Percentiles rank a stretch among this genome's conserved stretches.
phyloP scores from a whole-genome alignment of 257 asterid genomes.

The Lantana camara region DNA sequence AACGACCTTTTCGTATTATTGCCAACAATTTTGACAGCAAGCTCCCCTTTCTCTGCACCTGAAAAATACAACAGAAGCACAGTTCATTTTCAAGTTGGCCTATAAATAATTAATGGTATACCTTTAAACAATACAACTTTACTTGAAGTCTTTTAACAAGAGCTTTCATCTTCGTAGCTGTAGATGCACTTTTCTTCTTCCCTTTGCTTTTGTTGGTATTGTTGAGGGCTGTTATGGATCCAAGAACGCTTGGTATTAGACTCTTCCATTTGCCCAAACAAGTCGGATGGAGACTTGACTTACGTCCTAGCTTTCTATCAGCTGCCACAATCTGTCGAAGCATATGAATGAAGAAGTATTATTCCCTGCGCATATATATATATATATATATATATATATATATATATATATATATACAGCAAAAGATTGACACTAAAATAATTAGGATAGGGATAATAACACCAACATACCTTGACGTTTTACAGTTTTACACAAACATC shows the following conservation, averaged over 20 bases:
- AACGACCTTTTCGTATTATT: constrained; percentile 24
- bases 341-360: too few species aligned
- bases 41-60: constrained; percentile 33
- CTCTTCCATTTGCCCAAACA: constrained; percentile 49
- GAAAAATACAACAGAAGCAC: background rate
- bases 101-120: too few species aligned
- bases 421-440: too few species aligned
- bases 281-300: constrained; percentile 25
- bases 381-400: too few species aligned
- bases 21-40: constrained; percentile 29
- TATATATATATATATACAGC: too few species aligned
- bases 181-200: constrained; percentile 21
- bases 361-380: too few species aligned
- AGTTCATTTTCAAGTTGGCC: background rate
- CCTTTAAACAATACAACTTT: background rate
- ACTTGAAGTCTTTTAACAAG: constrained; percentile 36
- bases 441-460: too few species aligned
- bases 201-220: constrained; percentile 19
- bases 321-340: constrained; percentile 32
- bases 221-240: too few species aligned
- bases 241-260: constrained; percentile 40
- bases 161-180: constrained; percentile 29
- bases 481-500: too few species aligned
- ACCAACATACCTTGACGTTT: too few species aligned
- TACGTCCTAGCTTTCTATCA: constrained; percentile 25